Evolutionary conservation across 345 rosid species (phyloP).

Genomic region (Acer yangbiense): DNA sequence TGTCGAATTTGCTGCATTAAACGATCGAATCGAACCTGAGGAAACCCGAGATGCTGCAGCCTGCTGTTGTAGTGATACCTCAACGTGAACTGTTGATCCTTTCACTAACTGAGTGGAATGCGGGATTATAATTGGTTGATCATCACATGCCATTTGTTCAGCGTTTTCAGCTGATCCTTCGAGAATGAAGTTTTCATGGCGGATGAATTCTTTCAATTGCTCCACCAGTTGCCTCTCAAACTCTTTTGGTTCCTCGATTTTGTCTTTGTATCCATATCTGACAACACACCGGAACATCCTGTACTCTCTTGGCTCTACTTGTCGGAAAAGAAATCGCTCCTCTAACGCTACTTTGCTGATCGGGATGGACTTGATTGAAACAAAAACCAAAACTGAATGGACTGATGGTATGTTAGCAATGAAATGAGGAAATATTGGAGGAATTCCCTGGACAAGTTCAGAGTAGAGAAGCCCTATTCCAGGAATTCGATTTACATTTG

Average conservation of each 20-base stretch:
- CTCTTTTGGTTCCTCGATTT: conserved; percentile 35
- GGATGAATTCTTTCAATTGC: conserved; percentile 55
- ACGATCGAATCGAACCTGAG: conserved; percentile 41
- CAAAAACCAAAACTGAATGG: conserved; percentile 65
- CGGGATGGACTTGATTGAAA: conserved; percentile 68
- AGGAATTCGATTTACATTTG: conserved; percentile 48
- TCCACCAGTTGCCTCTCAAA: conserved; percentile 57
- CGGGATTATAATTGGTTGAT: not conserved
- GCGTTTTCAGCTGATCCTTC: conserved; percentile 27
- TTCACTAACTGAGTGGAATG: conserved; percentile 15
- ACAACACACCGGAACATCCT: conserved; percentile 75
- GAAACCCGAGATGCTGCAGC: conserved; percentile 34
- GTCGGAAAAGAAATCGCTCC: conserved; percentile 73
- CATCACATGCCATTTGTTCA: not conserved
- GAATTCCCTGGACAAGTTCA: conserved; percentile 78
- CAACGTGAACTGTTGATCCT: conserved; percentile 28
- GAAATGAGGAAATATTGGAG: conserved; percentile 71
- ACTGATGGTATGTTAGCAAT: conserved; percentile 55
- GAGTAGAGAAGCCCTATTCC: conserved; percentile 75
- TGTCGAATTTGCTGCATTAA: too few relatives aligned
- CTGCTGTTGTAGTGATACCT: conserved; percentile 38
- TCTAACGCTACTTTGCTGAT: conserved; percentile 46
- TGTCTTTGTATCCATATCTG: conserved; percentile 68
- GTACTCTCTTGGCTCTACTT: conserved; percentile 55
- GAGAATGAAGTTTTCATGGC: conserved; percentile 38